A percentile compares a stretch with the other conserved stretches of the same genome.
Conservation (phyloP, 768 basidiomycete genomes). For the Tricholoma flavovirens region DNA sequence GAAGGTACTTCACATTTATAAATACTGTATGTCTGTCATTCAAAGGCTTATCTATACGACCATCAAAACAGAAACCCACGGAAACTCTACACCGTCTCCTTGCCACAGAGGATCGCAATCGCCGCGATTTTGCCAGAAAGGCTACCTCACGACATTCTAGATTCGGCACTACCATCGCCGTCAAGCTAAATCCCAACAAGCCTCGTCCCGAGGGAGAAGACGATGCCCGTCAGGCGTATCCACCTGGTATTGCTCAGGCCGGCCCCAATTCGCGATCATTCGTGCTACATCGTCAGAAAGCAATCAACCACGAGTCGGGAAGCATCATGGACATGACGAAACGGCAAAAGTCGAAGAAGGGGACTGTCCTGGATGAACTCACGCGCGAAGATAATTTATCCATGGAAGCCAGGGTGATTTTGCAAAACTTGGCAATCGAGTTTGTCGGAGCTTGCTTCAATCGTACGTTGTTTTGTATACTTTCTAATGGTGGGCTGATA, state of each 20-base stretch:
- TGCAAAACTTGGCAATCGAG: constrained; percentile 64
- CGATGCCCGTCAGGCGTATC: constrained; percentile 15
- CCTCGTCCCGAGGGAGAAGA: constrained; percentile 17
- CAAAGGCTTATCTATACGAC: neutral
- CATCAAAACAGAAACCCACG: constrained; percentile 49
- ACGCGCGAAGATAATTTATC: constrained; percentile 62
- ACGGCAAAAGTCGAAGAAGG: constrained; percentile 53
- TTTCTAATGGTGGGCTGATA: constrained; percentile 7
- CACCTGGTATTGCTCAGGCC: constrained; percentile 16
- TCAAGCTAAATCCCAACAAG: constrained; percentile 62
- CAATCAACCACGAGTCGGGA: constrained; percentile 62
- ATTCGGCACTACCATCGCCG: constrained; percentile 92
- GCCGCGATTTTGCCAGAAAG: constrained; percentile 47
- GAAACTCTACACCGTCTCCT: constrained; percentile 72
- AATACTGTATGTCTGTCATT: constrained; percentile 4
- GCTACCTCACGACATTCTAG: constrained; percentile 82
- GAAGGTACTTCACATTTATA: constrained; percentile 40
- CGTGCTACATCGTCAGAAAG: constrained; percentile 83
- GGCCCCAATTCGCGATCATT: constrained; percentile 43
- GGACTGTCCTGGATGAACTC: constrained; percentile 60
- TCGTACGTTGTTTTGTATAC: constrained; percentile 45
- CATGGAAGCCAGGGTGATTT: constrained; percentile 52
- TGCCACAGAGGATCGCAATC: constrained; percentile 64
- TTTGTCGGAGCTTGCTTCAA: constrained; percentile 88
- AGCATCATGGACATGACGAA: constrained; percentile 68